Evolutionary conservation across 116 monocot genomes (phyloP), one percentile per base, ranked within the genome.

Genomic region (Trichopus zeylanicus): DNA sequence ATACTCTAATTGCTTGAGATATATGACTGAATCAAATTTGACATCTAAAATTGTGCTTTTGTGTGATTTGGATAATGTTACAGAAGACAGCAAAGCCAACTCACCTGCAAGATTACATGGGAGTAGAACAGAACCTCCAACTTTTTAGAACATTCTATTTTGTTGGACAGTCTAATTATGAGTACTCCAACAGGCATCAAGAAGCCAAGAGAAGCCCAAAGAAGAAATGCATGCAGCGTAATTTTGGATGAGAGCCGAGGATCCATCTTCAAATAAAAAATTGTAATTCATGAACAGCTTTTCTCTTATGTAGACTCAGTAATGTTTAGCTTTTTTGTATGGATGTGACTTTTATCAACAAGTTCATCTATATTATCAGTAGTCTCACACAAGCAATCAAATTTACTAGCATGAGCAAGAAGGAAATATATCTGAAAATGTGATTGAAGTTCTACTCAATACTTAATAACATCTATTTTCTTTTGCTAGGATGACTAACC

Each of bases 131-230:
- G 61, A 34, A 65, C 10, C 57, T 71, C 78, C n/a, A 66, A 68
- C 55, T 30, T 76, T 53, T 56, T 71, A 16, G 73, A 51, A 31
- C 74, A 74, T 29, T 61, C 34, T 23, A 71, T 80, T 51, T 39
- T 66, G 59, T 53, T 70, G 0, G 92, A 78, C 60, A 79, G 74
- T 63, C 88, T 84, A 4, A 76, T 81, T 28, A 79, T 15, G 5
- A 92, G 64, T 60, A 88, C 62, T 7, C 92, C 92, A 30, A 84
- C 59, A n/a, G 88, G 92, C 84, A 92, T 81, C 29, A 92, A 74
- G 59, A 84, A 76, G 15, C 88, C 88, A 53, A 88, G 16, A 10
- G 92, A 92, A 31, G 81, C 78, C 92, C 92, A 92, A 20, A 81
- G 79, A 29, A 92, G 78, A 58, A 92, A 71, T 30, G 76, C 88